Evolutionary conservation across 768 basidiomycete genomes (phyloP), one percentile per base, ranked within the genome.

Genomic region (Russula vinacea): DNA sequence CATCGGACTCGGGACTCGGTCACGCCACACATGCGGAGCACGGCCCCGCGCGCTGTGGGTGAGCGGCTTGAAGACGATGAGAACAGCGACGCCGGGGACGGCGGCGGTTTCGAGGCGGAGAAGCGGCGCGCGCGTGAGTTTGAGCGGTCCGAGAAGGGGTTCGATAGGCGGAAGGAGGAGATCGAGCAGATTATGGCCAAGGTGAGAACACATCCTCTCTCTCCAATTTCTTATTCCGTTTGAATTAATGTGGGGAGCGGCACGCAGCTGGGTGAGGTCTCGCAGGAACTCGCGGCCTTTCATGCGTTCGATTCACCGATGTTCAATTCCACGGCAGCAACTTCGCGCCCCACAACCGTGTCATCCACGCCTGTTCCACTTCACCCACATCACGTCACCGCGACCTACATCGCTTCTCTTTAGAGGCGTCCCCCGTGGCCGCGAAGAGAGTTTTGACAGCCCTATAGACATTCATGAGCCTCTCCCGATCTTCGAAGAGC

Each of bases 181-280:
- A 88, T 91, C 22, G 81, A 83, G 58, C 80, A 78, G 35, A 87
- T 92, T 37, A 91, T 92, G 90, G 72, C 72, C 72, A 90, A 89
- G 81, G 90, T 88, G 65, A 87, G 66, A 42, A 75, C 56, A 58
- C 50, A n/a, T 11, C 14, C 8, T 13, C 33, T 39, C 29, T 5
- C n/a, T 1, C 5, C 1, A 3, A 5, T 44, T 10, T 29, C 29
- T 2, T 1, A 2, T 56, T 19, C 13, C 37, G 42, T 62, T 62
- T 16, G 32, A 17, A 5, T 26, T 26, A 29, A 33, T 17, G 26
- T 11, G n/a, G 10, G n/a, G 52, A 14, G n/a, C 22, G 58, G n/a
- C n/a, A 13, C 58, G 33, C 67, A 88, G 87, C 76, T 89, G 33
- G 85, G 83, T 68, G 81, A 84, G 24, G 77, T 89, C 5, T 76